Conservation (phyloP, 371 early-diverging fungal genomes). For the Mucor plumbeus region DNA sequence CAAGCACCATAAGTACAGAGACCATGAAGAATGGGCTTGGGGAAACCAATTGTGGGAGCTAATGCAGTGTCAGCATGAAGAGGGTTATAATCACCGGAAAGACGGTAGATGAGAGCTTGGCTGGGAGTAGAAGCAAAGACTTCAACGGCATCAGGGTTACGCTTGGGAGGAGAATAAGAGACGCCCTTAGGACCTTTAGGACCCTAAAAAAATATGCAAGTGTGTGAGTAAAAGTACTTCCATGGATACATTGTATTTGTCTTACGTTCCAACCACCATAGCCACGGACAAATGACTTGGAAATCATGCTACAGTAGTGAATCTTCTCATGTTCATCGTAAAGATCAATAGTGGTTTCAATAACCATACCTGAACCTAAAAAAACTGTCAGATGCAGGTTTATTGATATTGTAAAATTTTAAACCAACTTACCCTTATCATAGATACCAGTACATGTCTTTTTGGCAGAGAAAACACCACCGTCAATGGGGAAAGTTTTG, state of each 20-base stretch:
- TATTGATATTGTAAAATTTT: not conserved
- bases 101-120: conserved; percentile 73
- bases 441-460: conserved; percentile 63
- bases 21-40: conserved; percentile 75
- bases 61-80: conserved; percentile 71
- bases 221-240: not conserved
- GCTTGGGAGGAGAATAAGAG: conserved; percentile 57
- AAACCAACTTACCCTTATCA: conserved; percentile 54
- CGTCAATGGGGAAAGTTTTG: conserved; percentile 62
- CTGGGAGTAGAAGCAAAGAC: conserved; percentile 49
- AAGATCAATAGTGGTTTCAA: conserved; percentile 42
- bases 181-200: conserved; percentile 67
- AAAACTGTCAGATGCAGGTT: not conserved
- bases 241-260: not conserved
- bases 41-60: conserved; percentile 71
- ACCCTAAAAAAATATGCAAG: conserved; percentile 33
- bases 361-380: conserved; percentile 36
- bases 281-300: conserved; percentile 63
- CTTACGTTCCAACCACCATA: conserved; percentile 65
- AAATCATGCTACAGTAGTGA: conserved; percentile 59
- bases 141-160: conserved; percentile 66
- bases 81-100: conserved; percentile 79
- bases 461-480: conserved; percentile 61
- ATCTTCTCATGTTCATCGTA: conserved; percentile 51
- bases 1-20: conserved; percentile 73